Evolutionary conservation across 2,329 filamentous ascomycete genomes (phyloP), one percentile per base, ranked within the genome.

Genomic region (Cladophialophora immunda): DNA sequence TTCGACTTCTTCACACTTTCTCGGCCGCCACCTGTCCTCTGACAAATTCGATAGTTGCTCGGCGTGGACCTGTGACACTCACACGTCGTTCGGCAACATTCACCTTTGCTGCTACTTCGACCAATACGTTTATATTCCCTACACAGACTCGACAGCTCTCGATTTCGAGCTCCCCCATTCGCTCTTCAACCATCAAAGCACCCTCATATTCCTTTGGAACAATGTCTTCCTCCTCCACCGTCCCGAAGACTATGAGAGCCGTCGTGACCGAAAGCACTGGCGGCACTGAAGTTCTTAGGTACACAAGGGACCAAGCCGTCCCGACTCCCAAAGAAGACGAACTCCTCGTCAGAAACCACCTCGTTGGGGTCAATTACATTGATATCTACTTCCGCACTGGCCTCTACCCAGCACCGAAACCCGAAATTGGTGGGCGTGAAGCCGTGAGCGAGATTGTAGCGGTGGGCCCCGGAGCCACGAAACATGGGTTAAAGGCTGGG

Each of bases 311-410:
- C 75, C 77, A 92, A 4, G 89, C 90, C 6, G 87, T 96, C 1
- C 92, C 92, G 0, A 80, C 83, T 55, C 86, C 85, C 1, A 82
- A 86, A 50, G 86, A 89, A 17, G 89, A 88, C 66, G 84, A 96
- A 72, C 79, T 97, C 22, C 86, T 97, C 4, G 86, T 97, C 66
- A 90, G 90, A 79, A 96, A 96, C 78, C 87, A 90, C 69, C 90
- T 86, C 76, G 84, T 90, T 58, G 93, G 93, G 66, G 83, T 97
- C 67, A 97, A 97, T 80, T 97, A 86, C 80, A 95, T 97, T 75
- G 93, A 97, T 79, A 96, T 86, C 41, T 97, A 97, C 81, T 95
- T 93, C 85, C 92, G 93, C 76, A 89, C 86, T 11, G 93, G 93
- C 8, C 86, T 96, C 59, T 97, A 97, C 83, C 81, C 83, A 15